Evolutionary conservation across 2,329 filamentous ascomycete genomes (phyloP), one percentile per base, ranked within the genome.

Genomic region (Calycina marina): DNA sequence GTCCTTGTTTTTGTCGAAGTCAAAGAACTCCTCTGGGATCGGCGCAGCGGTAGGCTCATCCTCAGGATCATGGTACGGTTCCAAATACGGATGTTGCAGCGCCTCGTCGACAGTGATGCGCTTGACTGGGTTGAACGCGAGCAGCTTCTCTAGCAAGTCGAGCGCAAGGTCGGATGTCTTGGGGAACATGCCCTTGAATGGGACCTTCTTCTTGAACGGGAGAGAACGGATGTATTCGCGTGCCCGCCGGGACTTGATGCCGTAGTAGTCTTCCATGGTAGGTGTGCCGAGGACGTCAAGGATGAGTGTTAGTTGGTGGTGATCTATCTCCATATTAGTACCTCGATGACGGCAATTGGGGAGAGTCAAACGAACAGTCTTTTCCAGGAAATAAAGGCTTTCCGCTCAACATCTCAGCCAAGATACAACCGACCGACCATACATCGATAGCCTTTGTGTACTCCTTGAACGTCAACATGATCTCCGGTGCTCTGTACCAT

Each of bases 1-100:
- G 58, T 98, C 90, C 74, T 98, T 98, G 69, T 96, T 93, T 71
- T 94, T 94, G 62, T 98, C 90, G 58, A 98, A 98, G 60, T 98
- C 90, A 56, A 98, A 98, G 67, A 98, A 98, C 57, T 93, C 88
- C 57, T 96, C 88, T 14, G 90, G 90, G 51, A 98, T 98, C 14
- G 90, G 86, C 26, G 86, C 82, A 12, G 90, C 90, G 9, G 84
- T 94, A 30, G 90, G 90, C 68, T 98, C 90, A 55, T 98, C 90
- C 54, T 96, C 90, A 5, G 90, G 90, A 56, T 98, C 90, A 58
- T 98, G 90, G 60, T 98, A 98, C 4, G 90, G 90, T 65, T 98
- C 90, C 18, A 98, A 72, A 60, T 98, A 98, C 4, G 90, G 88
- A 61, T 98, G 90, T 62, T 90, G 92, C 43, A 98, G 69, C 13